A percentile compares a stretch with the other conserved stretches of the same genome.
Evolutionary conservation across 306 rosid genomes (phyloP).

Genomic region (Vachellia pachyceras): DNA sequence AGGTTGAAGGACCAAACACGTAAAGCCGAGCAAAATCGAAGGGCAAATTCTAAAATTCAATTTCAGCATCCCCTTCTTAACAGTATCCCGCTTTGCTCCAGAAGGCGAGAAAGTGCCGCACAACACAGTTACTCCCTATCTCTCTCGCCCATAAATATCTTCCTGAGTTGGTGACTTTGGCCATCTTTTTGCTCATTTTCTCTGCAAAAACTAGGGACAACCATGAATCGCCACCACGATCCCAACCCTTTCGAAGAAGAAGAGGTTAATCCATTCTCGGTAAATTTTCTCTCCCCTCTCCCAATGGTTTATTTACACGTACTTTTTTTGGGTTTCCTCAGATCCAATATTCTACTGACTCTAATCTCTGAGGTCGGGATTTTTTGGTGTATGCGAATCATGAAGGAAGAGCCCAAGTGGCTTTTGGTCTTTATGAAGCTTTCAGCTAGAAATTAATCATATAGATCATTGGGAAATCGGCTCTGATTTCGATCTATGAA

Average conservation of each 20-base stretch:
- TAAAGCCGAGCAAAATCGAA: background rate
- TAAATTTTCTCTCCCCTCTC: slow-evolving; percentile 39
- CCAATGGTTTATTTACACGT: background rate
- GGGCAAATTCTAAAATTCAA: slow-evolving; percentile 39
- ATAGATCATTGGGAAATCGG: background rate
- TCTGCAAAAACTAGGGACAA: slow-evolving; percentile 55
- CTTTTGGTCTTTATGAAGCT: background rate
- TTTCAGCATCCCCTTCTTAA: slow-evolving; percentile 19
- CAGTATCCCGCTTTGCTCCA: slow-evolving; percentile 52
- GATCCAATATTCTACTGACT: slow-evolving; percentile 49
- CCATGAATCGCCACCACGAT: slow-evolving; percentile 82
- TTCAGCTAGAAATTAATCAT: background rate
- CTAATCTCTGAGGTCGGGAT: background rate
- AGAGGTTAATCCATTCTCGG: slow-evolving; percentile 97
- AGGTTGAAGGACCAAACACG: slow-evolving; percentile 10
- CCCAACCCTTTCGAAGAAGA: slow-evolving; percentile 96
- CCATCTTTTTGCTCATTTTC: slow-evolving; percentile 41
- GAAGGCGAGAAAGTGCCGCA: slow-evolving; percentile 41
- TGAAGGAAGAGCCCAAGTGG: slow-evolving; percentile 8
- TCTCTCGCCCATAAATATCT: background rate
- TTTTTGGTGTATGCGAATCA: background rate
- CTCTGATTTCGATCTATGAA: slow-evolving; percentile 55
- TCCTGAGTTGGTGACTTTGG: slow-evolving; percentile 13
- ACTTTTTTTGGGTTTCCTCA: slow-evolving; percentile 25
- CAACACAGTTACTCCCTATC: background rate